Base-by-base conservation (phyloP, 176 grass and related monocot genomes). In the Avena insularis region DNA sequence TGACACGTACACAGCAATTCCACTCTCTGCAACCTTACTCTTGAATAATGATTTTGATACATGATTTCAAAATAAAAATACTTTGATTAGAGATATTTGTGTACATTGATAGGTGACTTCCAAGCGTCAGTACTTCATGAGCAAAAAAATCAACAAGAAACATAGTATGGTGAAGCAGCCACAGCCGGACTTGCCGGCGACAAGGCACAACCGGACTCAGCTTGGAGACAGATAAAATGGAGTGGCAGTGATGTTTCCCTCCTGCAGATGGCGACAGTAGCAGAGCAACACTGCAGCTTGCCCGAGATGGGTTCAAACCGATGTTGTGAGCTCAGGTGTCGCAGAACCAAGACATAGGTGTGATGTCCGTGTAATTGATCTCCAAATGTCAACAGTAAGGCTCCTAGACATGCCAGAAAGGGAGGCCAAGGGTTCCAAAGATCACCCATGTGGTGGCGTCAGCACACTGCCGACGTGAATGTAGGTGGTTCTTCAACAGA, bases 181-280 rank as follows among this genome's bases (percentile, higher is more conserved):
- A 70, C 9, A 13, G 45, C 43, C 71, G 49, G 45, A 74, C 43
- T 51, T 47, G 10, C 23, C 47, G 3, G 72, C 7, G 23, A 29
- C 72, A 51, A 75, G 21, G 72, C 47, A 51, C 47, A 51, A 14
- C 46, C 72, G 1, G 72, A 75, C 47, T 75, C 45, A 17, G 47
- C 72, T 75, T 75, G 21, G 72, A 51, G 72, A 27, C 2, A 2
- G 72, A 29, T 75, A 75, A 75, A 75, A 75, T 75, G 46, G 71
- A 51, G 47, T 29, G n/a, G 21, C 13, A 15, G 46, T 74, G 43
- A 74, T 74, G 17, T 74, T 74, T 74, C 19, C 70, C 70, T 72
- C 70, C 43, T 72, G 20, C 40, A 20, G 46, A 50, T 75, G 71
- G 71, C 11, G n/a, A 74, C 11, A 74, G 64, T 31, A 68, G 13